Conservation (phyloP, 2,329 filamentous ascomycete genomes). For the Colletotrichum sp. region DNA sequence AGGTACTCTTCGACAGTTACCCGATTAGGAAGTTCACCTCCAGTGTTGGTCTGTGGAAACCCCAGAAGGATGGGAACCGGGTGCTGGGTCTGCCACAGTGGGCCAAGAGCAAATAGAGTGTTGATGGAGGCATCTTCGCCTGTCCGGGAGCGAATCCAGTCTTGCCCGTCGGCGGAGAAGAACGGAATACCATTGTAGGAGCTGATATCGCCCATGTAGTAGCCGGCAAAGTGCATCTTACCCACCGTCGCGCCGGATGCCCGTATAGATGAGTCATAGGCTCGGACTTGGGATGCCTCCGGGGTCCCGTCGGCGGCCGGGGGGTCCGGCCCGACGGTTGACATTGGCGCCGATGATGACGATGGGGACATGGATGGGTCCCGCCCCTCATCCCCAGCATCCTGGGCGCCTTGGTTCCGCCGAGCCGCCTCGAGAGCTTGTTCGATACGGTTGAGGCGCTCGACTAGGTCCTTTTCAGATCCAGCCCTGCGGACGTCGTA, state of each 20-base stretch:
- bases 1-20: slow-evolving; percentile 32
- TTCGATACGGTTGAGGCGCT: slow-evolving; percentile 45
- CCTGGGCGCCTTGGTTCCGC: slow-evolving; percentile 1
- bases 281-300: slow-evolving; percentile 1
- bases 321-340: neutral
- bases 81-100: slow-evolving; percentile 23
- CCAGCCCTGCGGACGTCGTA: slow-evolving; percentile 18
- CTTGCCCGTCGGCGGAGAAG: slow-evolving; percentile 49
- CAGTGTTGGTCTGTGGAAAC: neutral
- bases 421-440: slow-evolving; percentile 33
- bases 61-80: slow-evolving; percentile 15
- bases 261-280: slow-evolving; percentile 1
- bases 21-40: slow-evolving; percentile 38
- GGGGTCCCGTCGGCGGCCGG: slow-evolving; percentile 1
- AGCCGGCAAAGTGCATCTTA: slow-evolving; percentile 52
- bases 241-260: slow-evolving; percentile 27
- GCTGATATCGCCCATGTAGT: slow-evolving; percentile 51
- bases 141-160: slow-evolving; percentile 52
- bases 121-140: slow-evolving; percentile 39
- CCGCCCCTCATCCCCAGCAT: neutral
- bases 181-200: slow-evolving; percentile 54
- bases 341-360: slow-evolving; percentile 1
- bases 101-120: slow-evolving; percentile 25
- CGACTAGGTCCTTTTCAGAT: slow-evolving; percentile 33
- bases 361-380: slow-evolving; percentile 1